Evolutionary conservation across 768 basidiomycete species (phyloP), one percentile per base, ranked within the genome.

Genomic region (Suillus occidentalis): DNA sequence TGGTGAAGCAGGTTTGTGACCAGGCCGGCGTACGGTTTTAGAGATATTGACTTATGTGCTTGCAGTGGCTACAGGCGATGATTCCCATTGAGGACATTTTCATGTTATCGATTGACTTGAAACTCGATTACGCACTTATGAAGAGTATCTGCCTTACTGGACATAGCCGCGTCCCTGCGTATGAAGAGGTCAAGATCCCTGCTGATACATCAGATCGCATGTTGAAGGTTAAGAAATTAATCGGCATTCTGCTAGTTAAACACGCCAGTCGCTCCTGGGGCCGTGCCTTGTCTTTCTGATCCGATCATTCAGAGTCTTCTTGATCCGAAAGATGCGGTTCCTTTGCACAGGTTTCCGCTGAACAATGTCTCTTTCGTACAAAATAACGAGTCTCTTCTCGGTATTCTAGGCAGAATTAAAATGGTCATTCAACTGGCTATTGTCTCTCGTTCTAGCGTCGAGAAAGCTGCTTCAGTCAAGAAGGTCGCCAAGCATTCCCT

Each of bases 361-460:
- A 94, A 95, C 77, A 92, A 89, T 71, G 91, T 95, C 7, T 90
- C 89, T 0, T 91, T 90, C 61, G 91, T 96, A 4, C 91, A 93
- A 2, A 89, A 88, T 52, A 94, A 96, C 70, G 91, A 94, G 75
- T 85, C 94, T 28, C 80, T 97, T 1, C 83, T 95, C 16, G 88
- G 90, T 28, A 92, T 95, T 66, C 82, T 96, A 39, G 94, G 95
- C 74, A 89, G 83, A 66, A 96, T 96, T 75, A 95, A 74, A 92
- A 94, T 72, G 94, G 93, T 5, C 84, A 92, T 37, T 92, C 90
- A 49, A 73, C 95, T 97, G 86, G 94, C 94, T 25, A 91, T 95
- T 69, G 93, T 95, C 61, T 88, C 88, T 66, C 86, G 92, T 53
- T 86, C 91, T 69, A 90, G 87, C 61, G 83, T 83, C 13, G 87